Percentiles rank a stretch among this genome's conserved stretches.
These are phyloP conservation scores for Vigna reflexopilosa DNA, from an alignment of 306 rosid species.

Conservation along the genomic window DNA sequence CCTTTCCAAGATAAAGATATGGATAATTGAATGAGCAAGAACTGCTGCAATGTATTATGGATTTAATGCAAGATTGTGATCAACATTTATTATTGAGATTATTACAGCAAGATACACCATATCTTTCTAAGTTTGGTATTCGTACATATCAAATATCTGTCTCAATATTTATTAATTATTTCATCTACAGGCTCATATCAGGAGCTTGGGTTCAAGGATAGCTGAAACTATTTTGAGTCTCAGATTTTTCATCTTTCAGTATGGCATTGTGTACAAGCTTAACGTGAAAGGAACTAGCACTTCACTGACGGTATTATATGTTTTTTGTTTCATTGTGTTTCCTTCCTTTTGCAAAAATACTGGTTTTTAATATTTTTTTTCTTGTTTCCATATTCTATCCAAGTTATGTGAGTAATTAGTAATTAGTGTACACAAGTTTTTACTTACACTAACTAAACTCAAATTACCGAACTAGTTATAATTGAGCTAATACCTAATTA, in stretches of 20 bases:
- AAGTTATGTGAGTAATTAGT: neutral
- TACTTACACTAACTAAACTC: neutral
- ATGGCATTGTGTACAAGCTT: conserved; percentile 92
- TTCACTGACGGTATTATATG: conserved; percentile 74
- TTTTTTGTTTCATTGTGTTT: conserved; percentile 25
- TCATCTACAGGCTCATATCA: conserved; percentile 74
- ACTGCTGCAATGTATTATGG: conserved; percentile 4
- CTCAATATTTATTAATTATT: conserved; percentile 7
- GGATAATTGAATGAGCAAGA: neutral
- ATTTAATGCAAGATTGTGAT: neutral
- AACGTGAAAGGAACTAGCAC: conserved; percentile 62
- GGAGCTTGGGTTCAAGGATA: conserved; percentile 76
- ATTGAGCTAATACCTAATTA: too few relatives aligned
- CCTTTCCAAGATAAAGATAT: neutral
- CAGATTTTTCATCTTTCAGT: conserved; percentile 93
- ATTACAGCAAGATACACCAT: neutral
- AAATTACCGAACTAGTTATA: too few relatives aligned
- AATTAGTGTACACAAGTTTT: neutral
- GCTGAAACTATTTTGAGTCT: conserved; percentile 85
- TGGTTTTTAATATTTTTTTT: neutral
- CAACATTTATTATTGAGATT: neutral
- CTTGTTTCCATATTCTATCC: neutral
- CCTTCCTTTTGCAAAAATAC: neutral
- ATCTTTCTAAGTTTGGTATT: neutral
- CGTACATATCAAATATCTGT: neutral